Evolutionary conservation across 495 filamentous ascomycete species (phyloP), one percentile per base, ranked within the genome.

Genomic region (Evernia prunastri): DNA sequence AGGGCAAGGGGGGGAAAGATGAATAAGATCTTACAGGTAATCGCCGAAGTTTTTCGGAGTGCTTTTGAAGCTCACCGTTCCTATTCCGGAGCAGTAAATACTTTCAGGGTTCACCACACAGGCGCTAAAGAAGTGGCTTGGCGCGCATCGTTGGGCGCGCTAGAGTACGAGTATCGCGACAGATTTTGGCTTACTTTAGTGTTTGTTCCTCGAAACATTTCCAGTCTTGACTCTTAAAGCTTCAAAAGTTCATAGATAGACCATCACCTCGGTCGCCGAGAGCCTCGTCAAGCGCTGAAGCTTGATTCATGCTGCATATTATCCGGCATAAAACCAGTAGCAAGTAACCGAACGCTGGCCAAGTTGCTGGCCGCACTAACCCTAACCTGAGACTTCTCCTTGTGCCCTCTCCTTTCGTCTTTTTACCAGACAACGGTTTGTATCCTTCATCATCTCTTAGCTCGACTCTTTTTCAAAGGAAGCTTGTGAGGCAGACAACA

Each of bases 11-110:
- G 51, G 29, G 29, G 15, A 18, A 54, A 35, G 51, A 54, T 54
- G 27, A 20, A 33, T 54, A 20, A 9, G 51, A 54, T n/a, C n/a
- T n/a, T n/a, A n/a, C n/a, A n/a, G n/a, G n/a, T 33, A 54, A 33
- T 54, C 29, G 51, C 51, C 51, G 51, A 54, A 1, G 13, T 54
- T 20, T n/a, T 23, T 51, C 47, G 47, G 23, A 51, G 4, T 23
- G 7, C 51, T 20, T n/a, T 33, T 54, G 51, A 35, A 54, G 51
- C 51, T 54, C 51, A 54, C 51, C 49, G n/a, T 49, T 49, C 9
- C 12, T 15, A 12, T 11, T 15, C 9, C n/a, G 8, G n/a, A n/a
- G n/a, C n/a, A n/a, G n/a, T 3, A 4, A 3, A 1, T 3, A 3
- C 8, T 8, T 47, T 27, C 23, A 49, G 45, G 29, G 29, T 54